Evolutionary conservation across 257 asterid species (phyloP), one percentile per base, ranked within the genome.

Genomic region (Solanum neorickii): DNA sequence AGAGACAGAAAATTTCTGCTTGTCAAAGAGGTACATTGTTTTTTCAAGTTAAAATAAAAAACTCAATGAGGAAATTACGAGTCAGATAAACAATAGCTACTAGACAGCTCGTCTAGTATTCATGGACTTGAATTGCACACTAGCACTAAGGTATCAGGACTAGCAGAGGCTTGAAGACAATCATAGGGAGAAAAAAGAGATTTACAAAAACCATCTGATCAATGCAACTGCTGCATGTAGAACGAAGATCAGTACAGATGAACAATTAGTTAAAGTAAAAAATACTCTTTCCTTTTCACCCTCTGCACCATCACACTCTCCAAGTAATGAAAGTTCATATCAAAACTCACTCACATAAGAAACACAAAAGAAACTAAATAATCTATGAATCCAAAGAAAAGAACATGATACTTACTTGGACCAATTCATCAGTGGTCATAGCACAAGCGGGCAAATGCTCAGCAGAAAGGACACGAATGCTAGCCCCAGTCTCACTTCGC

Each of bases 401-500:
- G 82, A 39, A 52, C 59, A 70, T 65, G 70, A 75, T 83, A 72
- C 86, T 89, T 93, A 94, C 98, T 86, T 95, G 98, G 84, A 95
- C 97, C 89, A 95, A 88, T 89, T 93, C 94, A 90, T 95, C 95
- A 56, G 88, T 89, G 89, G 86, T 91, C 94, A 86, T 88, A 77
- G 96, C 95, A 91, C 98, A 93, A 52, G 90, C 87, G 76, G 97
- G 94, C 86, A 94, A 94, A 89, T 90, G 91, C 27, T 94, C 98
- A 23, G 95, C 91, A 27, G 97, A 91, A 84, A 91, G 94, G 89
- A 95, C 91, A 47, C 96, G 97, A 88, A 95, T 94, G 91, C 90
- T 93, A 88, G 97, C 98, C 91, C 97, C 94, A 86, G 96, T 94
- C 90, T 94, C 95, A 62, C 92, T 92, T 68, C 98, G 94, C 90